A percentile compares a stretch with the other conserved stretches of the same genome.
Conservation (phyloP, 169 alveolate species). For the Eimeria maxima region DNA sequence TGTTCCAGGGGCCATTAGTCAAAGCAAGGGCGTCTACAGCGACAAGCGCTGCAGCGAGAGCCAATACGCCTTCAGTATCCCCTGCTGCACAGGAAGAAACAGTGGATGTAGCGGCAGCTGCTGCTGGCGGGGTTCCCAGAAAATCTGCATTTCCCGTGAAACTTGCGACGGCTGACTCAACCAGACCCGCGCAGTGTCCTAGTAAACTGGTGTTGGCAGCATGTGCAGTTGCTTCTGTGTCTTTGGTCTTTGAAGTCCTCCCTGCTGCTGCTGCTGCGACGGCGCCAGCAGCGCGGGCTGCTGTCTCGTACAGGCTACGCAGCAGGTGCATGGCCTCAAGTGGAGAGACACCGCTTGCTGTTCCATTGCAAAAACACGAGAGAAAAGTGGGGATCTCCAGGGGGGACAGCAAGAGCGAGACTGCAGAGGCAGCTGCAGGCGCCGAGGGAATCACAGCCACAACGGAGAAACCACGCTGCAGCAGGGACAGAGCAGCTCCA, state of each 20-base stretch:
- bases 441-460: neutral
- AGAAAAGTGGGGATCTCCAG: neutral
- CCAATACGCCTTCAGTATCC: slow-evolving; percentile 50
- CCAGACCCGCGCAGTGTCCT: slow-evolving; percentile 9
- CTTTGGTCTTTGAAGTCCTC: neutral
- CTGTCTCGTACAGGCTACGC: slow-evolving; percentile 47
- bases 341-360: slow-evolving; percentile 5
- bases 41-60: slow-evolving; percentile 70
- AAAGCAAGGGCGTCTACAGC: slow-evolving; percentile 35
- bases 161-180: slow-evolving; percentile 31
- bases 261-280: slow-evolving; percentile 38
- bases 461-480: slow-evolving; percentile 63
- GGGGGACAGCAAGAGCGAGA: slow-evolving; percentile 20
- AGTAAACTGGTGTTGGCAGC: slow-evolving; percentile 18
- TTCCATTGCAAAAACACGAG: slow-evolving; percentile 10
- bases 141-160: neutral
- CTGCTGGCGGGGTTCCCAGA: slow-evolving; percentile 6
- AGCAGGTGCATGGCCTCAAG: slow-evolving; percentile 44
- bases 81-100: neutral
- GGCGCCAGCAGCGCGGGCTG: slow-evolving; percentile 18
- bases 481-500: slow-evolving; percentile 32
- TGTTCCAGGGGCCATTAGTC: slow-evolving; percentile 54
- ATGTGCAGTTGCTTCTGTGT: neutral
- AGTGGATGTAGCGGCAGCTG: neutral
- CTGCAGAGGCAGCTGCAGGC: slow-evolving; percentile 32